These are phyloP conservation scores for Plenodomus tracheiphilus DNA, from an alignment of 2,329 filamentous ascomycete species.

Conservation along the genomic window DNA sequence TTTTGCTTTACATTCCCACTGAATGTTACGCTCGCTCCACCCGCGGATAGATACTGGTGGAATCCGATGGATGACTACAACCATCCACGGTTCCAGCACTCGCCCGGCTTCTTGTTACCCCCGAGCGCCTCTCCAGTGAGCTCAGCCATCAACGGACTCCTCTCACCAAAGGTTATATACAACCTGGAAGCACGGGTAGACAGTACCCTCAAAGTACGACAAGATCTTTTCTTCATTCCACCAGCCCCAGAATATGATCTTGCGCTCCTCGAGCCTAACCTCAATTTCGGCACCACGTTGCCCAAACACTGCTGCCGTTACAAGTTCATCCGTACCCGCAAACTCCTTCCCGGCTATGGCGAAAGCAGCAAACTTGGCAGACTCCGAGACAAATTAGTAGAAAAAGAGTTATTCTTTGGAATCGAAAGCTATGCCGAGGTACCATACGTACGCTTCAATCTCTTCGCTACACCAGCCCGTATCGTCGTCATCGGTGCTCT, in stretches of 20 bases:
- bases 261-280: conserved; percentile 17
- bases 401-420: conserved; percentile 28
- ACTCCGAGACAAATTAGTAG: conserved; percentile 23
- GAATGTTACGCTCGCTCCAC: conserved; percentile 15
- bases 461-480: conserved; percentile 24
- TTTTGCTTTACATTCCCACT: conserved; percentile 33
- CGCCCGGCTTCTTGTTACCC: conserved; percentile 23
- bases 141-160: not conserved
- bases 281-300: conserved; percentile 14
- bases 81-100: conserved; percentile 30
- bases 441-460: conserved; percentile 26
- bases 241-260: conserved; percentile 20
- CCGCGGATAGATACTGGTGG: conserved; percentile 14
- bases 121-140: conserved; percentile 14
- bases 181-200: conserved; percentile 19
- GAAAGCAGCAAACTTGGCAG: conserved; percentile 21
- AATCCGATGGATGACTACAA: conserved; percentile 21
- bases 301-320: conserved; percentile 22
- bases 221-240: conserved; percentile 13
- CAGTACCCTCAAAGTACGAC: conserved; percentile 5
- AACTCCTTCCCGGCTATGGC: conserved; percentile 22
- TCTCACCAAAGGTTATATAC: conserved; percentile 18
- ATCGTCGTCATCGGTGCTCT: conserved; percentile 21
- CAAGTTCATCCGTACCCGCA: conserved; percentile 28
- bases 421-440: conserved; percentile 20